Base-by-base conservation (phyloP, 2,329 filamentous ascomycete species). In the Xylaria sp. region DNA sequence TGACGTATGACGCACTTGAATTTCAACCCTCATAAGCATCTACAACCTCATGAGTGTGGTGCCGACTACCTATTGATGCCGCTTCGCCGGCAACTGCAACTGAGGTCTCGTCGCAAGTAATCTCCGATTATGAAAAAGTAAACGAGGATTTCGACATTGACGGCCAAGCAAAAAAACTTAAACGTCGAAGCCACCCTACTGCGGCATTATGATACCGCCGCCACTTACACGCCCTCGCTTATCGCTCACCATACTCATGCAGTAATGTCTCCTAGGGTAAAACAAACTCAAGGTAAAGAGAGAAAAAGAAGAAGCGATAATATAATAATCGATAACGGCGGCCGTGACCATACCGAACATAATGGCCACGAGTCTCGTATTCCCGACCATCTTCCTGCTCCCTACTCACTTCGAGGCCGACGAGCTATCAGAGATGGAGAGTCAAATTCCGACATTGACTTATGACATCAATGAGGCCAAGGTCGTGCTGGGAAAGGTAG, bases 371-470 rank as follows among this genome's bases (percentile, higher is more conserved):
- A 60, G 69, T 57, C 79, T 82, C 32, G 61, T 76, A 2, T 82
- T 88, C 44, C 92, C 93, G 12, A 84, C 88, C 3, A 90, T 96
- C 28, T 96, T 90, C 74, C 84, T 98, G 15, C 85, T 97, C 0
- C 82, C 90, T 0, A 89, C 91, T 3, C 92, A 94, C 76, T 84
- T 97, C 34, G 81, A 85, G 1, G 80, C 87, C 0, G 86, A 90
- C 7, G 87, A 91, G 71, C 82, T 92, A 10, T 87, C 90, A 59
- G 80, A 85, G 39, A 78, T 93, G 15, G 91, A 94, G 77, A 86
- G 89, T 32, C 85, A 85, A 25, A 87, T 97, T 10, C 83, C 86
- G 3, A 86, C 85, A 0, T 78, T 96, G 63, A 94, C 93, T 0
- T 90, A 91, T 68, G 88, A 95, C 78, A 83, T 91, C 62, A 83